Conservation (phyloP, 2,329 filamentous ascomycete species). For the Mycogone perniciosa region DNA sequence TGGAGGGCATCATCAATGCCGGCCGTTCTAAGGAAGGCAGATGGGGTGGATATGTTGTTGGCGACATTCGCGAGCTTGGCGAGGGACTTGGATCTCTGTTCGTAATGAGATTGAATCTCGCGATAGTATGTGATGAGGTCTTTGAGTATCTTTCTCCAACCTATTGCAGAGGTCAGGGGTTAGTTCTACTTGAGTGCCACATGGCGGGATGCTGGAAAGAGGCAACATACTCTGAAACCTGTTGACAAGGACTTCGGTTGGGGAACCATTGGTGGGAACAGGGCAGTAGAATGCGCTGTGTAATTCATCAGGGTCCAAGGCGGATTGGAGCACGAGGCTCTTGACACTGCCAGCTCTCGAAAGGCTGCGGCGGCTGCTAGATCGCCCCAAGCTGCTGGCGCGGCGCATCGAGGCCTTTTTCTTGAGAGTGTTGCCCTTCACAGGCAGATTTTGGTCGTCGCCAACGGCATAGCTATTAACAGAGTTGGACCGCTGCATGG, state of each 20-base stretch:
- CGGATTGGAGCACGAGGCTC: slow-evolving; percentile 68
- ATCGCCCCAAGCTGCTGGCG: slow-evolving; percentile 68
- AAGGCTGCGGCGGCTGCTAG: slow-evolving; percentile 68
- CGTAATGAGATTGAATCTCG: slow-evolving; percentile 85
- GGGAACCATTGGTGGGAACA: slow-evolving; percentile 78
- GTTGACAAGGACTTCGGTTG: slow-evolving; percentile 79
- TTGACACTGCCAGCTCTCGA: slow-evolving; percentile 78
- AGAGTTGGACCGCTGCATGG: slow-evolving; percentile 57
- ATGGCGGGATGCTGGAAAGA: not conserved
- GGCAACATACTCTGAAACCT: slow-evolving; percentile 72
- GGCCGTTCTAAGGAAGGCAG: slow-evolving; percentile 69
- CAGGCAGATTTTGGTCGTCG: slow-evolving; percentile 37
- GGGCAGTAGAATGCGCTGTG: slow-evolving; percentile 87
- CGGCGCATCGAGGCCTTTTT: slow-evolving; percentile 79
- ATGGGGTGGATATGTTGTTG: slow-evolving; percentile 69
- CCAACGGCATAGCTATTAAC: slow-evolving; percentile 47
- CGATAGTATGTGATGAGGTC: slow-evolving; percentile 91
- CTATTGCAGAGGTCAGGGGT: slow-evolving; percentile 37
- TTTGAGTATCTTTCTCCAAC: slow-evolving; percentile 92
- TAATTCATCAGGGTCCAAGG: slow-evolving; percentile 59
- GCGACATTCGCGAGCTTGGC: slow-evolving; percentile 77
- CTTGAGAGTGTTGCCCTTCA: slow-evolving; percentile 67
- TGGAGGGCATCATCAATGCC: slow-evolving; percentile 85
- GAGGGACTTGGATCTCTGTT: slow-evolving; percentile 74
- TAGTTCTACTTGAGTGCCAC: not conserved